These are phyloP conservation scores for Phoma herbarum DNA, from an alignment of 2,329 filamentous ascomycete genomes.

Conservation along the genomic window DNA sequence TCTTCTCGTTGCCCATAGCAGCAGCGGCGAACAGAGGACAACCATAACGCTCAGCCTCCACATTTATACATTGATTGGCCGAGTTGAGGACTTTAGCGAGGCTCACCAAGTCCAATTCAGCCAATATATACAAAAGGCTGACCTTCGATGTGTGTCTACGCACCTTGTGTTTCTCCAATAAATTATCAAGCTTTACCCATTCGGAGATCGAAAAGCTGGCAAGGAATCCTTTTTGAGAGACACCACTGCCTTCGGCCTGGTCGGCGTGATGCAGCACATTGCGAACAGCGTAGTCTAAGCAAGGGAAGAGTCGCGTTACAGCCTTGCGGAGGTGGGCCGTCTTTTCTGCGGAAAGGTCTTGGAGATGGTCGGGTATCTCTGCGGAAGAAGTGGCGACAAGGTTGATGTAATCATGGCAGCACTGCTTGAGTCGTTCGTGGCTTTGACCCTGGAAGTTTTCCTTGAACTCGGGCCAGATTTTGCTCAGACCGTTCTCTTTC, in stretches of 20 bases:
- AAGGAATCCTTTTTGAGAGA: conserved; percentile 32
- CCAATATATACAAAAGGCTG: conserved; percentile 32
- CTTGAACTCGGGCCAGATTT: conserved; percentile 47
- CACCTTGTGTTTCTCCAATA: conserved; percentile 42
- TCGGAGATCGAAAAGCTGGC: conserved; percentile 32
- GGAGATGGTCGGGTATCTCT: background rate
- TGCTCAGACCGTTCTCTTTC: conserved; percentile 44
- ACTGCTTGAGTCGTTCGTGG: conserved; percentile 54
- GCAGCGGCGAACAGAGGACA: conserved; percentile 10
- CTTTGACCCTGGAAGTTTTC: conserved; percentile 46
- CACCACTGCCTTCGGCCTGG: conserved; percentile 36
- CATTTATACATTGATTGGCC: conserved; percentile 25
- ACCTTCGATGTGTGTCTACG: conserved; percentile 25
- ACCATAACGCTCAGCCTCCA: conserved; percentile 44
- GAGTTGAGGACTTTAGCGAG: conserved; percentile 43
- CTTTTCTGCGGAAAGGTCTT: background rate
- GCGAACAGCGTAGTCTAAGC: conserved; percentile 58
- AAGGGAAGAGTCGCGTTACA: conserved; percentile 48
- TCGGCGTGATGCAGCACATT: conserved; percentile 56
- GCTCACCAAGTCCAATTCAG: conserved; percentile 30
- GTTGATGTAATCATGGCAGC: conserved; percentile 55
- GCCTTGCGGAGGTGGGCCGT: background rate
- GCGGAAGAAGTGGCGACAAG: conserved; percentile 20
- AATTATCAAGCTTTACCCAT: conserved; percentile 48
- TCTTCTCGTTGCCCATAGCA: background rate